Conservation (phyloP, 495 filamentous ascomycete genomes). For the Tuber microsphaerosporum region DNA sequence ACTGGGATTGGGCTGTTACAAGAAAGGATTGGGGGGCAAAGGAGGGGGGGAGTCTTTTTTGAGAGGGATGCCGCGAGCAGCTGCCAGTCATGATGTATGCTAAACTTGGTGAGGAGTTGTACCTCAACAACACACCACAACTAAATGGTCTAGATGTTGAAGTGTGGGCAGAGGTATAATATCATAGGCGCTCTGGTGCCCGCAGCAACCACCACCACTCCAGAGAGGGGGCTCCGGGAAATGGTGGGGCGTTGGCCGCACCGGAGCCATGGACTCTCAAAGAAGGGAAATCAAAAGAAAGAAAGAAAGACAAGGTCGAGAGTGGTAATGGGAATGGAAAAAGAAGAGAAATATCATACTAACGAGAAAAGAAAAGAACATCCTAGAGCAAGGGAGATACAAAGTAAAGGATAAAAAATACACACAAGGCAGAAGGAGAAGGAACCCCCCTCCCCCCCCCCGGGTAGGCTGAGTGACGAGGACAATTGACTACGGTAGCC, state of each 20-base stretch:
- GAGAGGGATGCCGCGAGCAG: neutral
- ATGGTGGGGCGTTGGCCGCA: neutral
- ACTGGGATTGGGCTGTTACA: constrained; percentile 19
- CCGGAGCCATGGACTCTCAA: neutral
- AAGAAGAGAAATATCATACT: neutral
- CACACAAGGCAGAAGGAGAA: neutral
- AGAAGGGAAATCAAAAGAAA: neutral
- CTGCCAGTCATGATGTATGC: neutral
- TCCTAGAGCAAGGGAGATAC: neutral
- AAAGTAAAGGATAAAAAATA: neutral
- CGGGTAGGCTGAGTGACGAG: neutral
- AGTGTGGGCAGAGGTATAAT: neutral
- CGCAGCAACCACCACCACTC: neutral
- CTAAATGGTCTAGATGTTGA: neutral
- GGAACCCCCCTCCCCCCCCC: neutral
- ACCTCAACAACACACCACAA: neutral
- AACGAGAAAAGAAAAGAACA: neutral
- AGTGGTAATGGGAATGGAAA: neutral
- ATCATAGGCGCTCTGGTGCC: neutral
- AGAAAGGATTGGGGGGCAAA: neutral
- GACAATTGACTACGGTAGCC: neutral
- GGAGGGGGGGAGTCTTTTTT: neutral
- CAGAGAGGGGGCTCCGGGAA: neutral
- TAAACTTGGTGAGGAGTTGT: neutral
- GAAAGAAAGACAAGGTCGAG: neutral